These are phyloP conservation scores for Handroanthus guayacan DNA, from an alignment of 257 asterid species.

Conservation along the genomic window DNA sequence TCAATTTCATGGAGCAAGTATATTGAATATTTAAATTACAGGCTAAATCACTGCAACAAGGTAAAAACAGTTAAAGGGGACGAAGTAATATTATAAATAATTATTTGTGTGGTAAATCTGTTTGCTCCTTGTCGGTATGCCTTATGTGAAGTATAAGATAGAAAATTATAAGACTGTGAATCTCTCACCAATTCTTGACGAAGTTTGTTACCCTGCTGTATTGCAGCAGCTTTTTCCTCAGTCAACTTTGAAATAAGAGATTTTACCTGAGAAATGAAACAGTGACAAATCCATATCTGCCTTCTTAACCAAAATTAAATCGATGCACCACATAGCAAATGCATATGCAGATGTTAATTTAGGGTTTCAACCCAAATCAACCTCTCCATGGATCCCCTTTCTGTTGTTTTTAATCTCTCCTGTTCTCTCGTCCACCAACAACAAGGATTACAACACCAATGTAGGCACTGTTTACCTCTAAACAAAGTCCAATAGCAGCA, in stretches of 20 bases:
- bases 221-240: conserved; percentile 72
- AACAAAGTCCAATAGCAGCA: neutral
- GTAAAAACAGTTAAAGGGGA: neutral
- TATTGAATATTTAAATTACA: neutral
- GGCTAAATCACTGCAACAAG: neutral
- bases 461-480: neutral
- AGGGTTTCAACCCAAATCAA: no score
- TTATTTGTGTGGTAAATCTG: neutral
- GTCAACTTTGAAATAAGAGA: conserved; percentile 66
- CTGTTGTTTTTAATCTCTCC: no score
- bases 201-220: conserved; percentile 65
- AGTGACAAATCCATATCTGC: conserved; percentile 3
- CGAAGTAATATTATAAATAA: neutral
- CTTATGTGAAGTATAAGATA: neutral
- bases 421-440: no score
- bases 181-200: conserved; percentile 77
- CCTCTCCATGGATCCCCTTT: no score
- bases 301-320: conserved; percentile 13
- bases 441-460: neutral
- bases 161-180: conserved; percentile 11
- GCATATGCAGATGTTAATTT: neutral
- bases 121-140: neutral
- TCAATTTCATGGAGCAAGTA: neutral
- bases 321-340: neutral
- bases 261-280: conserved; percentile 54